A percentile compares a stretch with the other conserved stretches of the same genome.
These are phyloP conservation scores for Leccinum boreale DNA, from an alignment of 768 basidiomycete species.

Conservation along the genomic window DNA sequence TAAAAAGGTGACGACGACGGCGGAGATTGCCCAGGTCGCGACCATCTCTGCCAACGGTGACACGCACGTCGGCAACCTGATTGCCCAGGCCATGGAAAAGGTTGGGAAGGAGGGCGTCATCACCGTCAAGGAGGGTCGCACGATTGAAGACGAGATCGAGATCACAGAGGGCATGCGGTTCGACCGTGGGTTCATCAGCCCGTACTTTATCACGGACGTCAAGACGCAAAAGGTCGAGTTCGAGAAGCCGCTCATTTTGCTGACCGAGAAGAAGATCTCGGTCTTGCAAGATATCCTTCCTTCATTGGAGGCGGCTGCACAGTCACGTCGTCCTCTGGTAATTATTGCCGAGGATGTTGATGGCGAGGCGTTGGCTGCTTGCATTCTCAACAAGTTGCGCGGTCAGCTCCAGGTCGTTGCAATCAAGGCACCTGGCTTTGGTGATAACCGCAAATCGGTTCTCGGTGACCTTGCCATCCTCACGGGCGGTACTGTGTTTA, in stretches of 20 bases:
- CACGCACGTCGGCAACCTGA: slow-evolving; percentile 86
- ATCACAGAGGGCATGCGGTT: slow-evolving; percentile 99
- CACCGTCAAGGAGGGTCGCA: slow-evolving; percentile 98
- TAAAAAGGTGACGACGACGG: slow-evolving; percentile 92
- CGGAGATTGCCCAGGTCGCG: slow-evolving; percentile 98
- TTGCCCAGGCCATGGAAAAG: slow-evolving; percentile 99
- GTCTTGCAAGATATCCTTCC: slow-evolving; percentile 93
- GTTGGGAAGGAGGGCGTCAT: slow-evolving; percentile 99
- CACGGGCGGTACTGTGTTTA: slow-evolving; percentile 97
- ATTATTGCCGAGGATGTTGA: slow-evolving; percentile 98
- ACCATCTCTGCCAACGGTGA: slow-evolving; percentile 87
- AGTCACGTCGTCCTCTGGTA: slow-evolving; percentile 84
- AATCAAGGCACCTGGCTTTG: slow-evolving; percentile 97
- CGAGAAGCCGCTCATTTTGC: slow-evolving; percentile 91
- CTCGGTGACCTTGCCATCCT: slow-evolving; percentile 96
- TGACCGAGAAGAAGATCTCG: slow-evolving; percentile 98
- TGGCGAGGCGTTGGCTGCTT: slow-evolving; percentile 95
- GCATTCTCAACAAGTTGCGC: slow-evolving; percentile 98
- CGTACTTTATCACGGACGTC: slow-evolving; percentile 98
- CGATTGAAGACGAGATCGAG: slow-evolving; percentile 98
- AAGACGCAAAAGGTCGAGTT: slow-evolving; percentile 95
- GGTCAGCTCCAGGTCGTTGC: slow-evolving; percentile 93
- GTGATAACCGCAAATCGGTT: slow-evolving; percentile 98
- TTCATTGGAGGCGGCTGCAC: slow-evolving; percentile 76
- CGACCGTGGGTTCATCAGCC: slow-evolving; percentile 97